A percentile compares a stretch with the other conserved stretches of the same genome.
Evolutionary conservation across 176 grass and related monocot species (phyloP).

Genomic region (Carex pumila): DNA sequence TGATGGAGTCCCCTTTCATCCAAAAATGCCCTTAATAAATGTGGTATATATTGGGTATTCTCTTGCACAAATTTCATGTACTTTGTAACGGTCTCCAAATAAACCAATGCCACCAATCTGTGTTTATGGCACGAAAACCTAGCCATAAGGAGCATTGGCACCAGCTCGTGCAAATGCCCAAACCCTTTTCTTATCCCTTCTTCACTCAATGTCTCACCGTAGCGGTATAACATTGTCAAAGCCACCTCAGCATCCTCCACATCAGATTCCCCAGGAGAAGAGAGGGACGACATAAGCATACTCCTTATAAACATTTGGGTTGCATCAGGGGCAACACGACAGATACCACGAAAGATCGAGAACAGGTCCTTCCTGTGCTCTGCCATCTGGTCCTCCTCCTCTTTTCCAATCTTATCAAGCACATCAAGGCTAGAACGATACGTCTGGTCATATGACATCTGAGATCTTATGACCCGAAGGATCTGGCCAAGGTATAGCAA

Average conservation of each 20-base stretch:
- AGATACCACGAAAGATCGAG: conserved; percentile 69
- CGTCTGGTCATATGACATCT: conserved; percentile 65
- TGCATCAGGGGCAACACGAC: conserved; percentile 65
- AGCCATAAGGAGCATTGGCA: conserved; percentile 73
- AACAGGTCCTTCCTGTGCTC: conserved; percentile 83
- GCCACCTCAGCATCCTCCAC: conserved; percentile 80
- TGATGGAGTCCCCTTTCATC: conserved; percentile 88
- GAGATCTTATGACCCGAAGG: conserved; percentile 59
- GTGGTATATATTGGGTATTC: conserved; percentile 66
- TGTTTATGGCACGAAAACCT: conserved; percentile 71
- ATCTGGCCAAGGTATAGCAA: conserved; percentile 51
- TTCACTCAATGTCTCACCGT: conserved; percentile 66
- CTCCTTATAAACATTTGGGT: conserved; percentile 70
- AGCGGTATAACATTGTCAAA: conserved; percentile 66
- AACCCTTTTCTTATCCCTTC: conserved; percentile 61
- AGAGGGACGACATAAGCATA: conserved; percentile 47
- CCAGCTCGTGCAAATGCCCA: conserved; percentile 59
- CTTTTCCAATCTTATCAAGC: conserved; percentile 82
- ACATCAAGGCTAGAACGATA: conserved; percentile 77
- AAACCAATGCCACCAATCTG: conserved; percentile 73
- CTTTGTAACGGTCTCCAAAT: conserved; percentile 77
- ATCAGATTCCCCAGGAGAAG: conserved; percentile 46
- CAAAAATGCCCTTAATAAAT: conserved; percentile 64
- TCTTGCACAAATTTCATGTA: conserved; percentile 91
- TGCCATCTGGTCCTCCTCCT: conserved; percentile 78